phyloP scores from a whole-genome alignment of 257 asterid genomes.

The Cynanchum wilfordii region DNA sequence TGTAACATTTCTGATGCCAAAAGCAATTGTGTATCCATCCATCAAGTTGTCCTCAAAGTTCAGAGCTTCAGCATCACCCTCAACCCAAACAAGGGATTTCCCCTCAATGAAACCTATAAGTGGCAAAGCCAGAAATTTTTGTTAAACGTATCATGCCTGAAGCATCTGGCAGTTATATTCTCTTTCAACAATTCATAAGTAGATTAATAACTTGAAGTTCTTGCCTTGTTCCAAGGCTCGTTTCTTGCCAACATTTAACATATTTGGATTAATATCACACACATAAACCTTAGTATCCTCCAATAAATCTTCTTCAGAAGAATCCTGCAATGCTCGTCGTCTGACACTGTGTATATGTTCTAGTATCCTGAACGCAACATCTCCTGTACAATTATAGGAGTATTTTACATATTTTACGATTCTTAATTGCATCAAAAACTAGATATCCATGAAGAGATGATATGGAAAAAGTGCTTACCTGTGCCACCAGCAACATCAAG shows the following conservation, averaged over 20 bases:
- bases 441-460: neutral
- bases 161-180: neutral
- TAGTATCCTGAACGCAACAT: slow-evolving; percentile 87
- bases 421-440: neutral
- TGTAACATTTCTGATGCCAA: slow-evolving; percentile 93
- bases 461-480: slow-evolving; percentile 34
- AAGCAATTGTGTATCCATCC: slow-evolving; percentile 98
- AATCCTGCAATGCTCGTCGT: slow-evolving; percentile 55
- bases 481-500: slow-evolving; percentile 99
- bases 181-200: neutral
- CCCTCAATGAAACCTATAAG: slow-evolving; percentile 50
- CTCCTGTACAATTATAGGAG: slow-evolving; percentile 63
- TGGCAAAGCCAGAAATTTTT: neutral
- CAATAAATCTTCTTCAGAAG: slow-evolving; percentile 46
- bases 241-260: slow-evolving; percentile 79
- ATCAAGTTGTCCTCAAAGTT: slow-evolving; percentile 63
- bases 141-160: neutral
- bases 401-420: slow-evolving; percentile 10
- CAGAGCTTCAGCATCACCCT: slow-evolving; percentile 91
- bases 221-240: slow-evolving; percentile 79
- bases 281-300: slow-evolving; percentile 72
- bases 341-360: slow-evolving; percentile 50
- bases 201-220: slow-evolving; percentile 3
- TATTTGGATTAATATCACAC: slow-evolving; percentile 86
- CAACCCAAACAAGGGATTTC: slow-evolving; percentile 80